Evolutionary conservation across 2,329 filamentous ascomycete genomes (phyloP), one percentile per base, ranked within the genome.

Genomic region (Fusarium sp.): DNA sequence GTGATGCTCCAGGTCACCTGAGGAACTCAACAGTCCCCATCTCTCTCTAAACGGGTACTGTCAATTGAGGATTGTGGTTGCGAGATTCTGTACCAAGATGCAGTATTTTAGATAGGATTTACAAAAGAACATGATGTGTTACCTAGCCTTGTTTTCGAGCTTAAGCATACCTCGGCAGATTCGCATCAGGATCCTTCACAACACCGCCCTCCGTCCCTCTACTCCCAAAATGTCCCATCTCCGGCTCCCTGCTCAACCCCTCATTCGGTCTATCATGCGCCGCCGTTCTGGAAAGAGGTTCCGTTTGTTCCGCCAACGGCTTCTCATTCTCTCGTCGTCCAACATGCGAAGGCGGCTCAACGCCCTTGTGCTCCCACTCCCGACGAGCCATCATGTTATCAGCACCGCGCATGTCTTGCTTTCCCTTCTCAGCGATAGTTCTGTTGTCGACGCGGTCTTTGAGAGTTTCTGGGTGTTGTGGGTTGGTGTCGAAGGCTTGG

Each of bases 381-480:
- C 66, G 66, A 9, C 73, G 66, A 0, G 75, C 70, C 31, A 77
- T 12, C 66, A 71, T 74, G 9, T 76, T 39, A 9, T 77, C 75
- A 1, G 54, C 70, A 0, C 55, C 63, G 5, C 15, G 54, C 41
- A 77, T 69, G 1, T 77, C 75, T 2, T 42, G 38, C 18, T 75
- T 76, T 9, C 75, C 75, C 42, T 75, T 75, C 0, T 77, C 72
- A 0, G 66, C 44, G 2, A 74, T 60, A 0, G n/a, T 18, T 15
- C 46, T 55, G 31, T 74, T 77, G 16, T 75, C 49, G 4, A 12
- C 27, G 7, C 64, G n/a, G 0, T 58, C 52, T 4, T 57, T 54
- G 5, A 59, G 14, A 3, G 64, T 58, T 5, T 58, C 29, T 2
- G 75, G 75, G 38, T 77, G 60, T 27, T 37, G 48, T 2, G 65